Evolutionary conservation across 179 eudicot genomes (phyloP), one percentile per base, ranked within the genome.

Genomic region (Spergularia azorica): DNA sequence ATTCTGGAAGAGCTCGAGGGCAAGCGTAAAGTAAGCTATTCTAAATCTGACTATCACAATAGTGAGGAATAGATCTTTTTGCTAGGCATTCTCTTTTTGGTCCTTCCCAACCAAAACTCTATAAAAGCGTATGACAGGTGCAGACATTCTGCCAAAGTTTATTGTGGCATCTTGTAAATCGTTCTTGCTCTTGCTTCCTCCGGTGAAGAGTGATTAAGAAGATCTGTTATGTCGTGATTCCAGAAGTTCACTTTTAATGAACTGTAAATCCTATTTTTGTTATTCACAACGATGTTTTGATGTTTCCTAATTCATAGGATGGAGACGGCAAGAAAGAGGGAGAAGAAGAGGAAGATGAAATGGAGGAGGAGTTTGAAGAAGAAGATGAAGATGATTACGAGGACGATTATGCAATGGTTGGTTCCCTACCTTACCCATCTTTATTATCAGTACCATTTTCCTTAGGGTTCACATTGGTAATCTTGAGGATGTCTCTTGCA

Each of bases 261-360:
- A 52, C 32, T 58, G 1, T 46, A 46, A 46, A 46, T 63, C 16
- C 46, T 56, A 4, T 58, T 59, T 52, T 71, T 55, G 43, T 66
- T 32, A 21, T 51, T 58, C 73, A 39, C 50, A n/a, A 39, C 51
- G n/a, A 56, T 36, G 38, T 21, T 2, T 59, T 57, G 36, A 5
- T 14, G 0, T 58, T 17, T 62, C 10, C 52, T 66, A 52, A 52
- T 61, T 69, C 57, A 21, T 52, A 83, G 83, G 79, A 59, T 82
- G 67, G 38, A 4, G 79, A 71, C 17, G 0, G 12, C 16, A 80
- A 76, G 13, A 63, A 39, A 51, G 79, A 79, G 52, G 75, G 41
- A 46, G 84, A 67, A 20, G 81, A 78, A 14, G 84, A 82, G 0
- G 82, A 82, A 10, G 76, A 74, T 8, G 82, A 82, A 8, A 77